Conservation (phyloP, 148 eudicot genomes). For the Chenopodium album region DNA sequence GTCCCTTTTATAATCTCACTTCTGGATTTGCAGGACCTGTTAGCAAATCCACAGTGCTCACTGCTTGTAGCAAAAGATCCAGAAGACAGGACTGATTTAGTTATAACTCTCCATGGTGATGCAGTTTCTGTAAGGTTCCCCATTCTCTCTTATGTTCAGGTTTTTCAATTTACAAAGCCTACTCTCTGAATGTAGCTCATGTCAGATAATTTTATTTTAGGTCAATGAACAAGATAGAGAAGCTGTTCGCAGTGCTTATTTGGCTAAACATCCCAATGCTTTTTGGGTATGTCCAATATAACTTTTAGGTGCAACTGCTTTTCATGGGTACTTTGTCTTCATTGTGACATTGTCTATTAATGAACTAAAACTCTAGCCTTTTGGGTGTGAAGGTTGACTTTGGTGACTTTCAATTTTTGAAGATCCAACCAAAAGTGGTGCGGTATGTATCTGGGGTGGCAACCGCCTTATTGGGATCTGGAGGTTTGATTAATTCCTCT, state of each 20-base stretch:
- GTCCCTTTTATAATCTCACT: conserved; percentile 1
- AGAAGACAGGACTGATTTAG: conserved; percentile 88
- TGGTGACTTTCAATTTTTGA: conserved; percentile 92
- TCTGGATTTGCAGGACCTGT: conserved; percentile 65
- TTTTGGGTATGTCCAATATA: conserved; percentile 65
- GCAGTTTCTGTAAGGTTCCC: conserved; percentile 66
- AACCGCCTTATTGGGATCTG: conserved; percentile 90
- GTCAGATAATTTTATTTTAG: conserved; percentile 32
- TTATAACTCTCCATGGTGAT: conserved; percentile 86
- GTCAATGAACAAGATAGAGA: conserved; percentile 60
- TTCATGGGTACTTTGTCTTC: not conserved
- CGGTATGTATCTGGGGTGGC: conserved; percentile 94
- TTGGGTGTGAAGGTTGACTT: conserved; percentile 74
- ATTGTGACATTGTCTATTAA: not conserved
- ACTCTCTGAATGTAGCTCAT: conserved; percentile 1
- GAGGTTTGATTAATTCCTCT: conserved; percentile 57
- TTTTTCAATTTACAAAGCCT: not conserved
- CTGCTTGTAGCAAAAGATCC: conserved; percentile 94
- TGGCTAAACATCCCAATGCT: conserved; percentile 91
- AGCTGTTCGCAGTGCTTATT: conserved; percentile 62
- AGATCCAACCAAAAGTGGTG: conserved; percentile 82
- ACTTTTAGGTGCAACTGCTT: conserved; percentile 1
- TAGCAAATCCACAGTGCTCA: conserved; percentile 80
- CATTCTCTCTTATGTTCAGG: not conserved
- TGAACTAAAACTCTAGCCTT: conserved; percentile 24